Evolutionary conservation across 306 rosid species (phyloP).

Genomic region (Pyrus pyrifolia): DNA sequence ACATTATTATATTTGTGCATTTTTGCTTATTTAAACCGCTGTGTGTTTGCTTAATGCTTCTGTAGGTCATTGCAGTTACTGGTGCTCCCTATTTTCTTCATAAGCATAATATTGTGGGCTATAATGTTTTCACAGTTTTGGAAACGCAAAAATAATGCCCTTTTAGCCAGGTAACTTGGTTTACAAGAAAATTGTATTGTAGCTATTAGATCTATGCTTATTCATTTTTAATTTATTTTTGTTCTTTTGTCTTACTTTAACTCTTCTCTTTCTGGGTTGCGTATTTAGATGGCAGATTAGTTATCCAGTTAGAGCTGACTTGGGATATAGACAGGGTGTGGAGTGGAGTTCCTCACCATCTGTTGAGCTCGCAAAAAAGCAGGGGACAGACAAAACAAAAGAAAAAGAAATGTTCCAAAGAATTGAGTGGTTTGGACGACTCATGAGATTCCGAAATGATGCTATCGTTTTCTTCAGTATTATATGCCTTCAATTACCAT

Average conservation of each 20-base stretch:
- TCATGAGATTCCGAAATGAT: constrained; percentile 85
- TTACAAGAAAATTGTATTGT: not conserved
- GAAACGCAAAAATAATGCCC: constrained; percentile 90
- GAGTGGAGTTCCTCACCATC: constrained; percentile 44
- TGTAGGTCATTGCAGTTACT: constrained; percentile 66
- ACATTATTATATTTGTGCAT: constrained; percentile 8
- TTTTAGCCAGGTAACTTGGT: constrained; percentile 63
- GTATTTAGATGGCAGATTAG: constrained; percentile 74
- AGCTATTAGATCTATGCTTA: not conserved
- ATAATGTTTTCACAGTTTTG: constrained; percentile 90
- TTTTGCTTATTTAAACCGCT: constrained; percentile 4
- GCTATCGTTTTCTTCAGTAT: constrained; percentile 70
- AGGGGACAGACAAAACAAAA: constrained; percentile 51
- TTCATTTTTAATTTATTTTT: not conserved
- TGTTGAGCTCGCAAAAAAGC: constrained; percentile 40
- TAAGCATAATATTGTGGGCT: constrained; percentile 78
- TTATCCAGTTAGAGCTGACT: constrained; percentile 41
- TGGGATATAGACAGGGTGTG: constrained; percentile 41
- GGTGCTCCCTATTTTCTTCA: constrained; percentile 69
- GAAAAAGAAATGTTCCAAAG: constrained; percentile 66
- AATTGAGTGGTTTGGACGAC: constrained; percentile 81
- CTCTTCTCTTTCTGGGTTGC: constrained; percentile 1
- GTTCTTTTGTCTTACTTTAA: not conserved
- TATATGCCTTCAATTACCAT: constrained; percentile 92
- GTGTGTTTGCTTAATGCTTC: constrained; percentile 13